These are phyloP conservation scores for Pseudevernia furfuracea DNA, from an alignment of 495 filamentous ascomycete species.

Conservation along the genomic window DNA sequence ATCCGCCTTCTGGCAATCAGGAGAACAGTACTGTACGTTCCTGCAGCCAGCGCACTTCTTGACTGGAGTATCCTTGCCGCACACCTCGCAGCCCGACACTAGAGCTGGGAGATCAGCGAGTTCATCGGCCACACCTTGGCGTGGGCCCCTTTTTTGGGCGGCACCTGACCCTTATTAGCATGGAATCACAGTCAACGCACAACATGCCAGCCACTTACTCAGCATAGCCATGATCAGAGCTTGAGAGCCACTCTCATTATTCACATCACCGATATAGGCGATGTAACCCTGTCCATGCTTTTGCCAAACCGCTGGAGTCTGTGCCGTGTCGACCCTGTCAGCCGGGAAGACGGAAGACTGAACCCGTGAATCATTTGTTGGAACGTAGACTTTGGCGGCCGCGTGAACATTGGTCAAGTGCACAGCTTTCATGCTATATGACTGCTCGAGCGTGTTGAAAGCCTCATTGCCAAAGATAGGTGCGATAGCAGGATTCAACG, in stretches of 20 bases:
- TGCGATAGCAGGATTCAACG: slow-evolving; percentile 19
- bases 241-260: slow-evolving; percentile 33
- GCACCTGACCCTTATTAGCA: background rate
- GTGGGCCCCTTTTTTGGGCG: background rate
- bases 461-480: slow-evolving; percentile 17
- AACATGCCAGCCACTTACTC: slow-evolving; percentile 4
- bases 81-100: slow-evolving; percentile 10
- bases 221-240: slow-evolving; percentile 33
- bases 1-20: slow-evolving; percentile 47
- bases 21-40: slow-evolving; percentile 44
- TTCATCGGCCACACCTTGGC: background rate
- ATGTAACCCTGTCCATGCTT: background rate
- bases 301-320: slow-evolving; percentile 5
- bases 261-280: slow-evolving; percentile 38
- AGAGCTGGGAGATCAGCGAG: background rate
- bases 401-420: slow-evolving; percentile 31
- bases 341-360: slow-evolving; percentile 29
- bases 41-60: slow-evolving; percentile 47
- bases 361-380: slow-evolving; percentile 19
- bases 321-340: slow-evolving; percentile 23
- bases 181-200: background rate
- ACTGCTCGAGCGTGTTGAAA: slow-evolving; percentile 25
- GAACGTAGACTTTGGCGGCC: slow-evolving; percentile 31
- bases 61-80: slow-evolving; percentile 17
- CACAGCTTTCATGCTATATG: slow-evolving; percentile 41